phyloP scores from a whole-genome alignment of 2,329 filamentous ascomycete species.

The Aphanocladium album region DNA sequence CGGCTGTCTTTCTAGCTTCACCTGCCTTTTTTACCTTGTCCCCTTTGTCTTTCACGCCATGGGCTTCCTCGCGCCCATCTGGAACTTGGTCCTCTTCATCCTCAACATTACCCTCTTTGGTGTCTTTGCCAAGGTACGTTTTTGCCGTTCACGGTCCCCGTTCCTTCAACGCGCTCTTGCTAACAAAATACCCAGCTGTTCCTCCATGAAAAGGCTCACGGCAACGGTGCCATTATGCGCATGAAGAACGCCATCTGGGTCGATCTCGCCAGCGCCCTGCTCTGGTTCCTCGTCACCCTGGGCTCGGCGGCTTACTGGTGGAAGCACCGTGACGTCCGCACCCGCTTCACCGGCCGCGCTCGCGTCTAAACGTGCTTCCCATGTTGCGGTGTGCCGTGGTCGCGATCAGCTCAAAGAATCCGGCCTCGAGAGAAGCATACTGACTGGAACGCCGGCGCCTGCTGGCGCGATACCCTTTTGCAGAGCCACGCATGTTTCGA shows the following conservation, averaged over 20 bases:
- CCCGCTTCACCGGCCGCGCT: constrained; percentile 56
- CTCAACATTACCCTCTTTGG: constrained; percentile 81
- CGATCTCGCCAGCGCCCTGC: constrained; percentile 65
- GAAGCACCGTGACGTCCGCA: constrained; percentile 45
- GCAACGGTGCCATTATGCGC: constrained; percentile 57
- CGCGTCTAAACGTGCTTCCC: constrained; percentile 35
- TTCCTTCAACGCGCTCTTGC: too few species aligned
- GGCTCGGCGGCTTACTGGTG: constrained; percentile 56
- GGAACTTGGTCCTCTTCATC: constrained; percentile 68
- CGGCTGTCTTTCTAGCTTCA: constrained; percentile 59
- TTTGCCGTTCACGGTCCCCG: neutral
- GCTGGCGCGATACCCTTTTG: neutral
- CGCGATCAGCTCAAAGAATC: too few species aligned
- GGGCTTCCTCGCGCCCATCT: constrained; percentile 50
- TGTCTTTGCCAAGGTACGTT: constrained; percentile 63
- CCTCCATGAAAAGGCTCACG: constrained; percentile 62
- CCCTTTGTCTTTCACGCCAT: constrained; percentile 53
- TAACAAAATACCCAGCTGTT: constrained; percentile 49
- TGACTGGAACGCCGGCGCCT: neutral
- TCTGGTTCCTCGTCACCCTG: constrained; percentile 66
- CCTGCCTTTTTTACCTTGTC: constrained; percentile 60
- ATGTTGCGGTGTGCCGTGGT: neutral
- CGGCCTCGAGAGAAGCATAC: too few species aligned
- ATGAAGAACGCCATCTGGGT: constrained; percentile 90
- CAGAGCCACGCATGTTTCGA: neutral